A percentile compares a stretch with the other conserved stretches of the same genome.
Conservation (phyloP, 805 yeast species). For the Jamesozyma jinghongensis region DNA sequence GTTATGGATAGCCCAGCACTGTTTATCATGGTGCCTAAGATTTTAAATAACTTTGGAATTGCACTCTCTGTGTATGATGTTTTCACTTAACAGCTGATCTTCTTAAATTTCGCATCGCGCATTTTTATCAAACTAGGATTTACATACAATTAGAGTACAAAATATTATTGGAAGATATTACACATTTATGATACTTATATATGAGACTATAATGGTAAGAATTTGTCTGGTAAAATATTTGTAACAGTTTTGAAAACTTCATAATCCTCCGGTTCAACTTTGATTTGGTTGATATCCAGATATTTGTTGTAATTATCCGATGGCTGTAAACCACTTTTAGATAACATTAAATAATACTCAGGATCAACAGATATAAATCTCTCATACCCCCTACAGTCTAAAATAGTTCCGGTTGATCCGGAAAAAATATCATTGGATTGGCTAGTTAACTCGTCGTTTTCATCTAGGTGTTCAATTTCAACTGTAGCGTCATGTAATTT, state of each 20-base stretch:
- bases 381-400: background rate
- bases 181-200: no score
- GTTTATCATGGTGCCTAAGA: background rate
- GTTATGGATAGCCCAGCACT: slow-evolving; percentile 2
- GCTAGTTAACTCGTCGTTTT: background rate
- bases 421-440: background rate
- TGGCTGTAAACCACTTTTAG: background rate
- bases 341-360: background rate
- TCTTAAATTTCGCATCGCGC: no score
- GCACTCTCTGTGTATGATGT: no score
- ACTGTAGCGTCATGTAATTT: background rate
- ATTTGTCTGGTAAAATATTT: background rate
- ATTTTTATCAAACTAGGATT: no score
- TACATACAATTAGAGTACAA: no score
- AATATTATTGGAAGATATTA: no score
- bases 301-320: background rate
- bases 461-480: background rate
- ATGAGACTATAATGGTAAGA: no score
- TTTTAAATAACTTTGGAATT: no score
- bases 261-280: background rate
- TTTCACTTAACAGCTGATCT: no score
- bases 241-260: background rate
- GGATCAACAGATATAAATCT: background rate
- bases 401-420: background rate
- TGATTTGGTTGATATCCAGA: background rate